Evolutionary conservation across 2,329 filamentous ascomycete genomes (phyloP).

Genomic region (Anisogramma anomala): DNA sequence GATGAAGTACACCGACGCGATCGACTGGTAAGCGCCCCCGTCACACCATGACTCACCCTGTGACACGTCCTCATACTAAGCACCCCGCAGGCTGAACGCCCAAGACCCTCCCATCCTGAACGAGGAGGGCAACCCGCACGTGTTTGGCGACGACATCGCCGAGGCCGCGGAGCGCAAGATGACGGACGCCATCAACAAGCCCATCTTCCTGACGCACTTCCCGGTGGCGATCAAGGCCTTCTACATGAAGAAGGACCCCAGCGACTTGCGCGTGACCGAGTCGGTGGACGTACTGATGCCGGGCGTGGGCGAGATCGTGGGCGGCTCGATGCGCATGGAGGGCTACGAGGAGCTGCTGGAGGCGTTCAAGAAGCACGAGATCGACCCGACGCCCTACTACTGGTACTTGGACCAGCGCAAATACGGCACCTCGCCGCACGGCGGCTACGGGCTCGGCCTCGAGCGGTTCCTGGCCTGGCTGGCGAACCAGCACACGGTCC

Average conservation of each 20-base stretch:
- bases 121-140: constrained; percentile 81
- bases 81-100: constrained; percentile 66
- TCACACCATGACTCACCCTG: background rate
- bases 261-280: constrained; percentile 78
- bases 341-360: constrained; percentile 80
- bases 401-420: constrained; percentile 98
- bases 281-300: constrained; percentile 81
- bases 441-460: constrained; percentile 83
- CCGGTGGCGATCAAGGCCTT: constrained; percentile 96
- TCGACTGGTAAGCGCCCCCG: constrained; percentile 11
- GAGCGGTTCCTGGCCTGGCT: constrained; percentile 65
- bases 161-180: constrained; percentile 93
- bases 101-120: constrained; percentile 72
- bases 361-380: constrained; percentile 77
- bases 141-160: constrained; percentile 94
- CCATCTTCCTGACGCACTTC: constrained; percentile 96
- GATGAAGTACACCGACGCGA: constrained; percentile 63
- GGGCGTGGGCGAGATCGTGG: constrained; percentile 92
- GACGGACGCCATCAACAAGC: constrained; percentile 92
- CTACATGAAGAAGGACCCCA: constrained; percentile 87
- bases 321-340: constrained; percentile 92
- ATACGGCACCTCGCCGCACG: constrained; percentile 88
- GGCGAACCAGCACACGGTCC: constrained; percentile 51
- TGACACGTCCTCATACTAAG: background rate
- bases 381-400: constrained; percentile 79